phyloP scores from a whole-genome alignment of 2,329 filamentous ascomycete genomes.

The Xylariaceae sp. region DNA sequence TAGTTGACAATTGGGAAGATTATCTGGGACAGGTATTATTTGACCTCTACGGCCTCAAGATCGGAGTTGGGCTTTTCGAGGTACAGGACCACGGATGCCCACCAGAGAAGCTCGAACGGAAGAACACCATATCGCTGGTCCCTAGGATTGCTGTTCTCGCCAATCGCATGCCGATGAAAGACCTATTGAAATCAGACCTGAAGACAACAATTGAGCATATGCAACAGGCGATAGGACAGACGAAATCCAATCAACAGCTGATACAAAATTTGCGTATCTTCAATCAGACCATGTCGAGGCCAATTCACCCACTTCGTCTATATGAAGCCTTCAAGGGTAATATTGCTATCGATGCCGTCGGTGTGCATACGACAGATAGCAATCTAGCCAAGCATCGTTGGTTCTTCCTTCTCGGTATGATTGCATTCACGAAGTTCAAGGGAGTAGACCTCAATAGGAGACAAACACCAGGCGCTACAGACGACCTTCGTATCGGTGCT shows the following conservation, averaged over 20 bases:
- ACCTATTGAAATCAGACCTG: constrained; percentile 85
- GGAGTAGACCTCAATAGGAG: constrained; percentile 67
- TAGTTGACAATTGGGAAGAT: constrained; percentile 74
- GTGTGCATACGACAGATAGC: constrained; percentile 65
- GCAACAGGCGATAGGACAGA: constrained; percentile 76
- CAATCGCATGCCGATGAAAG: constrained; percentile 81
- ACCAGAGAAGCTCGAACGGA: constrained; percentile 71
- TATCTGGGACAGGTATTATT: constrained; percentile 83
- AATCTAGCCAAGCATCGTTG: constrained; percentile 76
- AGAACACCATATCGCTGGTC: constrained; percentile 75
- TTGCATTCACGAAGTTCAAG: constrained; percentile 81
- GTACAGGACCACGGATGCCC: constrained; percentile 77
- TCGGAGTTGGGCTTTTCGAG: constrained; percentile 62
- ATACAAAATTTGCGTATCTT: constrained; percentile 85
- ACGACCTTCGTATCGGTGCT: constrained; percentile 78
- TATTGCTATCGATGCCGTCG: constrained; percentile 67
- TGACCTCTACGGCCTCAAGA: constrained; percentile 77
- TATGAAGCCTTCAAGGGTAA: constrained; percentile 78
- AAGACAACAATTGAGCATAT: constrained; percentile 90
- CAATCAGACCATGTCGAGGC: constrained; percentile 73
- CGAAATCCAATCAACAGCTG: constrained; percentile 75
- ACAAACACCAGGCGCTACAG: constrained; percentile 72
- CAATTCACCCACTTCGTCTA: constrained; percentile 76
- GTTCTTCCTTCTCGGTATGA: constrained; percentile 89
- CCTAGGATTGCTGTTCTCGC: constrained; percentile 81